phyloP scores from a whole-genome alignment of 495 filamentous ascomycete species.

The Pseudotulostoma volvatum region DNA sequence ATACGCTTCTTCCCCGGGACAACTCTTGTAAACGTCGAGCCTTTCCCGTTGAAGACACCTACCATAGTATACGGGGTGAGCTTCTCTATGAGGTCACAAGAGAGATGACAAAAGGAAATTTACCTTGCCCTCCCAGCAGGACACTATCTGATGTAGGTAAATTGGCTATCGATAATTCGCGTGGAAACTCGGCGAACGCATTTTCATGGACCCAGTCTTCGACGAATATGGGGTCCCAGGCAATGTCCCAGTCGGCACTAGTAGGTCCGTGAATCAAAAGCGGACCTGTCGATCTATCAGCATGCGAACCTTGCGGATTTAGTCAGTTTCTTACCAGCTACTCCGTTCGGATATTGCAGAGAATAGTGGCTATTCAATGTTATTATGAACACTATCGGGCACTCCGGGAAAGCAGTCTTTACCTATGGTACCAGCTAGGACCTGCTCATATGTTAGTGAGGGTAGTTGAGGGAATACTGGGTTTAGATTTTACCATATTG shows the following conservation, averaged over 20 bases:
- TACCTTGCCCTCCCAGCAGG: background rate
- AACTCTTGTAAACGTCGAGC: too few species aligned
- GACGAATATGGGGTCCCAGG: constrained; percentile 34
- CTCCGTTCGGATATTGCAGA: background rate
- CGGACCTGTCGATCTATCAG: constrained; percentile 32
- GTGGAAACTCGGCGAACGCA: background rate
- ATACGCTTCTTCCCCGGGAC: too few species aligned
- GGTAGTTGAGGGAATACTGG: too few species aligned
- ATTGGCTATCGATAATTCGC: background rate
- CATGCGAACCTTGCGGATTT: too few species aligned
- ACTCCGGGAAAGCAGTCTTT: too few species aligned
- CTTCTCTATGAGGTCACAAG: too few species aligned
- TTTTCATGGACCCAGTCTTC: constrained; percentile 23
- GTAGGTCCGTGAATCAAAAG: constrained; percentile 45
- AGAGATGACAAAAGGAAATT: too few species aligned
- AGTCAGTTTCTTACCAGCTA: background rate
- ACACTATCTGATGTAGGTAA: background rate
- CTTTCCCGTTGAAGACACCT: too few species aligned
- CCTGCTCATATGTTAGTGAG: constrained; percentile 34
- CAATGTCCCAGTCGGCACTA: constrained; percentile 37
- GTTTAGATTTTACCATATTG: constrained; percentile 44
- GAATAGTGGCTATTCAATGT: background rate
- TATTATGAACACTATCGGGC: too few species aligned
- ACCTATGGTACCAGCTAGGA: constrained; percentile 47
- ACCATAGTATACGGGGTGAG: too few species aligned